Evolutionary conservation across 2,329 filamentous ascomycete species (phyloP), one percentile per base, ranked within the genome.

Genomic region (Laburnicola sp.): DNA sequence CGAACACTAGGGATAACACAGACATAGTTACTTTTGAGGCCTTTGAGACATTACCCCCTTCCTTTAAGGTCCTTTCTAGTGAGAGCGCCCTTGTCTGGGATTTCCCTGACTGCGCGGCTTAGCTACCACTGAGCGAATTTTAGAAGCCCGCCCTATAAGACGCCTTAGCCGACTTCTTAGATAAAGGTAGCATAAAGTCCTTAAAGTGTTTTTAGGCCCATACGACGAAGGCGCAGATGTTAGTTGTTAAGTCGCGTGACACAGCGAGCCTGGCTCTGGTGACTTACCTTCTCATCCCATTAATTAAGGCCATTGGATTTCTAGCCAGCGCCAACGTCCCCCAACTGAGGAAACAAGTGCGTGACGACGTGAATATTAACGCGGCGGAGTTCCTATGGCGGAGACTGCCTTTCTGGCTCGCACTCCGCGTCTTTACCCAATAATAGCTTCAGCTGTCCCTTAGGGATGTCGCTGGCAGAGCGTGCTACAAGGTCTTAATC

Each of bases 331-430:
- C 37, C 26, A 51, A 68, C 1, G 68, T 77, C 0, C 57, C 66
- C 0, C 27, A 72, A 0, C 59, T 86, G 1, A 71, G 72, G 0
- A 88, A 88, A 60, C 73, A 78, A 3, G 76, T 86, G 0, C 76
- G 82, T 0, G 86, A 88, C 40, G 83, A 87, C 31, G 78, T 85
- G 1, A 76, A 75, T n/a, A 77, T 81, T 64, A 59, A 65, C 1
- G 60, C 75, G 1, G 69, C 75, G 0, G 66, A 76, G 3, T 53
- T 73, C 0, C 84, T 84, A 0, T 88, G 85, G 85, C 75, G 85
- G 11, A 73, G 86, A 34, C 77, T 78, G 3, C 78, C 85, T 0
- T 75, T 80, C 44, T 88, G 83, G 84, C 76, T 88, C 0, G 70
- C 85, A 1, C 67, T 87, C 3, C 79, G 84, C 0, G 82, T 88